Conservation (phyloP, 192 early-diverging fungal genomes). For the Linnemannia hyalina region DNA sequence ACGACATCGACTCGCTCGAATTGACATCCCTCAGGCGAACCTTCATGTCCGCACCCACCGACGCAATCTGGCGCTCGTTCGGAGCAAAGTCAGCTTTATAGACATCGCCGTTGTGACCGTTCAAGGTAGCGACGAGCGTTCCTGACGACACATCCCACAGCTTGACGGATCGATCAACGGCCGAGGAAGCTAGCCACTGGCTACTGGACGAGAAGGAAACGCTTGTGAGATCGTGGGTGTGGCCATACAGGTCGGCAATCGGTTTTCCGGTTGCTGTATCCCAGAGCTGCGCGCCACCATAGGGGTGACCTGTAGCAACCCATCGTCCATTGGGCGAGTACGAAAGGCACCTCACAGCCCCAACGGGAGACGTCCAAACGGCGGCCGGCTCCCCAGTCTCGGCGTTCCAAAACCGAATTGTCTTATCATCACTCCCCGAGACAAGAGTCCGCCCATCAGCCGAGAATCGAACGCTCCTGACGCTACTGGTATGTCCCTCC, state of each 20-base stretch:
- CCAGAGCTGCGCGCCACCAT: neutral
- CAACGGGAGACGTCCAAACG: neutral
- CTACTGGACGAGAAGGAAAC: neutral
- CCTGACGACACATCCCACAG: conserved; percentile 6
- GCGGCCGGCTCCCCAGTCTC: neutral
- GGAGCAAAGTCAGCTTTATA: neutral
- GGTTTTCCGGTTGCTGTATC: neutral
- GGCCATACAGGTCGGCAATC: neutral
- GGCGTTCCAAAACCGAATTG: neutral
- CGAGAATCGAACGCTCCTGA: neutral
- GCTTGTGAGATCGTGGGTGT: neutral
- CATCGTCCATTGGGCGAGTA: neutral
- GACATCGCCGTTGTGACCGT: neutral
- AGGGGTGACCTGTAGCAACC: neutral
- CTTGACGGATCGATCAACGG: neutral
- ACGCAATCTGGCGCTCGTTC: neutral
- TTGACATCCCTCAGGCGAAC: conserved; percentile 3
- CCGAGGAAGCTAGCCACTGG: neutral
- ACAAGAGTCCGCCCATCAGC: neutral
- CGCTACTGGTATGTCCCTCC: neutral
- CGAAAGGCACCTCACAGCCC: neutral
- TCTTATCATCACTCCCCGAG: neutral
- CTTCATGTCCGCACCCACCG: neutral
- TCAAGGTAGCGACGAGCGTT: neutral
- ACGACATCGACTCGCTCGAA: neutral